Conservation (phyloP, 2,329 filamentous ascomycete genomes). For the Xylariaceae sp. region DNA sequence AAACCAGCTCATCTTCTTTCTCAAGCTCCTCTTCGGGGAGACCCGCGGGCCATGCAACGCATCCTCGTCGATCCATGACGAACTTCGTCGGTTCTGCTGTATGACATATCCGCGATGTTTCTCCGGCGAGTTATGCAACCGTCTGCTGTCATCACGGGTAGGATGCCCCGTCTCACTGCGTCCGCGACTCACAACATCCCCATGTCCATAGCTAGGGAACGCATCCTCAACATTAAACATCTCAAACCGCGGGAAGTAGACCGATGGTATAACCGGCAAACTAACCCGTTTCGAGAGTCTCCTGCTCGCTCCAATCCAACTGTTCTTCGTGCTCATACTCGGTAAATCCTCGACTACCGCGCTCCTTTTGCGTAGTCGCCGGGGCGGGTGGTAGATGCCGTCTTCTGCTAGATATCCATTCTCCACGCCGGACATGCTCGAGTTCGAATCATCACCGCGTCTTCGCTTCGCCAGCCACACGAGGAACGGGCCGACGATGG, state of each 20-base stretch:
- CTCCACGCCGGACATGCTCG: conserved; percentile 10
- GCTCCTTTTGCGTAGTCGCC: conserved; percentile 27
- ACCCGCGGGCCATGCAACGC: conserved; percentile 45
- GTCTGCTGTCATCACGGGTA: background rate
- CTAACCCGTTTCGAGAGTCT: conserved; percentile 16
- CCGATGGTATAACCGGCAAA: conserved; percentile 25
- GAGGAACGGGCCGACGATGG: conserved; percentile 39
- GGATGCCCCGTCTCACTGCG: background rate
- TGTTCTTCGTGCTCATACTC: conserved; percentile 4
- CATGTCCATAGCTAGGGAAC: conserved; percentile 2
- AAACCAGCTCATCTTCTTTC: conserved; percentile 21
- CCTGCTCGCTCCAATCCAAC: background rate
- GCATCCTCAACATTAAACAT: conserved; percentile 13
- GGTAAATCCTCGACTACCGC: conserved; percentile 12
- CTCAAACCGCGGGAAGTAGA: conserved; percentile 20
- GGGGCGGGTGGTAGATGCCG: conserved; percentile 5
- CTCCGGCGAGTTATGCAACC: conserved; percentile 18
- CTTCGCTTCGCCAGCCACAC: conserved; percentile 36
- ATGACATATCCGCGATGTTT: conserved; percentile 27
- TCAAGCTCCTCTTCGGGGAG: conserved; percentile 23
- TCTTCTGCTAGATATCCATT: conserved; percentile 5
- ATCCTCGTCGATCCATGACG: conserved; percentile 48
- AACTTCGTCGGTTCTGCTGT: conserved; percentile 28
- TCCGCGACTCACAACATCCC: background rate
- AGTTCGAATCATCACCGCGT: conserved; percentile 19